Percentiles rank a stretch among this genome's conserved stretches.
Conservation (phyloP, 2,329 filamentous ascomycete species). For the Berkeleyomyces basicola region DNA sequence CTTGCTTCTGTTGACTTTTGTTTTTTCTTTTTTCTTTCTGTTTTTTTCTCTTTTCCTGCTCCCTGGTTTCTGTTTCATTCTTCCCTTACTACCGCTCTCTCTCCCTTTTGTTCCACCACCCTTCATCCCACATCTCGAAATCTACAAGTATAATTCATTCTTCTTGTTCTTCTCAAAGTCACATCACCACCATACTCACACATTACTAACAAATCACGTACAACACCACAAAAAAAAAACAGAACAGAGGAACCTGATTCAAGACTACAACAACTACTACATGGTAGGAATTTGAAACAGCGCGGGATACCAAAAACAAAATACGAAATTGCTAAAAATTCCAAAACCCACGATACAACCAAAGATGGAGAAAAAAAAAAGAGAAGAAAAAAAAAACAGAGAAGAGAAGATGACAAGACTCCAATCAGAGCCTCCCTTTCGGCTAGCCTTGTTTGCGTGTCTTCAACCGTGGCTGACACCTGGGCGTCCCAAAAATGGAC, state of each 20-base stretch:
- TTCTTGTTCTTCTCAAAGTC: too few relatives aligned
- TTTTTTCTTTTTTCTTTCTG: too few relatives aligned
- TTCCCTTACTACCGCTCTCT: too few relatives aligned
- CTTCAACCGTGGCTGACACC: neutral
- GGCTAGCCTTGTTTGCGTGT: neutral
- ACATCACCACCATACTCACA: too few relatives aligned
- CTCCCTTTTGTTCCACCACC: too few relatives aligned
- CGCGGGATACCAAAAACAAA: neutral
- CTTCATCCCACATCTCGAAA: too few relatives aligned
- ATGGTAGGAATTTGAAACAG: neutral
- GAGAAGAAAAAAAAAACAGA: neutral
- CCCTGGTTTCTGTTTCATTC: too few relatives aligned
- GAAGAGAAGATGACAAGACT: neutral
- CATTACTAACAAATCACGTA: neutral
- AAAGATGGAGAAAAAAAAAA: neutral
- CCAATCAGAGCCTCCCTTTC: neutral
- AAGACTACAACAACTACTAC: neutral
- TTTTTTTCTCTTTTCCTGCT: too few relatives aligned
- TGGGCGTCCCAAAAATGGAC: too few relatives aligned
- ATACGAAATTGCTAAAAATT: slow-evolving; percentile 5
- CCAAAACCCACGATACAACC: slow-evolving; percentile 3
- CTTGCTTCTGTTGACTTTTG: too few relatives aligned
- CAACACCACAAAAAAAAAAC: neutral
- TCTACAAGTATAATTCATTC: too few relatives aligned
- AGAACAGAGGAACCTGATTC: neutral